Evolutionary conservation across 306 rosid genomes (phyloP), one percentile per base, ranked within the genome.

Genomic region (Trichosanthes cucumerina): DNA sequence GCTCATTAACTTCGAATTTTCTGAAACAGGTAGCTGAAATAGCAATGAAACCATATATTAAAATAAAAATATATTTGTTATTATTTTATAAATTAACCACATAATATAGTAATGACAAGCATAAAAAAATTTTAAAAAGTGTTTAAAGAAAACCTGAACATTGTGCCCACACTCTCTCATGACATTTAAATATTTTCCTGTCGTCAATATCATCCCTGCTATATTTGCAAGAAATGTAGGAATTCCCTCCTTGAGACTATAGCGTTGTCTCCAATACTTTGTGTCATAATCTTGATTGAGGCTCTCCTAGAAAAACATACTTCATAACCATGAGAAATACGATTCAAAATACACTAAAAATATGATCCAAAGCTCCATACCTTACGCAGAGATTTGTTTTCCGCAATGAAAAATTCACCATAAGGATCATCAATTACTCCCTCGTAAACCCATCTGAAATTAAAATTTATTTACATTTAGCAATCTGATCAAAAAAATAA

Each of bases 131-230:
- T 1, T 3, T 5, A 13, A 59, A 59, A 59, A 24, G 4, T 24
- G 31, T 43, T 43, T 9, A 4, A 34, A 16, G 9, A 64, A 16
- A 84, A 94, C 98, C 98, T 92, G 98, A 84, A 92, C 98, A 84
- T 87, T 88, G 81, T 94, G 98, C 69, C 98, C 98, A 15, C 98
- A 94, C 82, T 94, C 97, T 88, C 98, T 90, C 98, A 92, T 88
- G 86, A 94, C 98, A 85, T 94, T 94, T 71, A 94, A 88, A 88
- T 94, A 94, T 85, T 92, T 94, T 87, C 98, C 98, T 2, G 98
- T 94, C 41, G 96, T 94, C 91, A 94, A 87, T 88, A 94, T 94
- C 83, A 91, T 92, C 79, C 92, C 93, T 0, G 97, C 88, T 50
- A 85, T 86, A 82, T 86, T 90, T 78, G 92, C 86, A 80, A 94